These are phyloP conservation scores for Westerdykella sp. DNA, from an alignment of 2,329 filamentous ascomycete species.

Conservation along the genomic window DNA sequence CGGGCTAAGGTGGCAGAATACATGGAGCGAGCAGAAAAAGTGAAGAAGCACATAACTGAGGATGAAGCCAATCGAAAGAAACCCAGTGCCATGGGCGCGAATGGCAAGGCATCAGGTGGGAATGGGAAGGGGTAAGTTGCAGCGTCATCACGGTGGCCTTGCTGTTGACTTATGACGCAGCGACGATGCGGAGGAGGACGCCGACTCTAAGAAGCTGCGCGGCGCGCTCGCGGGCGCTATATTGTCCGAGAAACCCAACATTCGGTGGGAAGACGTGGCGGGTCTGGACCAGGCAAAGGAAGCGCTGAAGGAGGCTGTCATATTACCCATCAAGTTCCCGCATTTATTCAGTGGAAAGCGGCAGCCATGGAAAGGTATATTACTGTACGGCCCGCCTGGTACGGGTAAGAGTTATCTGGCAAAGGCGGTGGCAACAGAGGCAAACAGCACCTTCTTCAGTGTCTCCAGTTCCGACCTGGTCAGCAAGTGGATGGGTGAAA, in stretches of 20 bases:
- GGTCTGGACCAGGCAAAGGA: conserved; percentile 93
- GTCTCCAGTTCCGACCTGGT: conserved; percentile 96
- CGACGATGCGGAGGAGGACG: conserved; percentile 64
- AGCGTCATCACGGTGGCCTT: conserved; percentile 16
- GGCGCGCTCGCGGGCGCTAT: conserved; percentile 89
- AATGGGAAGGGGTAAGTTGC: conserved; percentile 54
- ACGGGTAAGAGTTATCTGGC: conserved; percentile 97
- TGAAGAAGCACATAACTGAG: conserved; percentile 82
- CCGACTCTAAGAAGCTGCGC: conserved; percentile 91
- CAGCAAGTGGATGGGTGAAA: conserved; percentile 99
- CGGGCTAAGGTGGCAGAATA: conserved; percentile 91
- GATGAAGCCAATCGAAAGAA: conserved; percentile 65
- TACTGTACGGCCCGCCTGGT: conserved; percentile 91
- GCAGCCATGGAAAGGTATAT: conserved; percentile 96
- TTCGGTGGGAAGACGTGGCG: conserved; percentile 97
- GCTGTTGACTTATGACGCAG: conserved; percentile 24
- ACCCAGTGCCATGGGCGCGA: conserved; percentile 64
- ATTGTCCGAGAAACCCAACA: conserved; percentile 88
- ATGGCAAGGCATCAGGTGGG: conserved; percentile 59
- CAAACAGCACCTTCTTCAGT: conserved; percentile 98
- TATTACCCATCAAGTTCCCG: conserved; percentile 96
- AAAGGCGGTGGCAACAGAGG: conserved; percentile 95
- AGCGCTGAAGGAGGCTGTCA: conserved; percentile 93
- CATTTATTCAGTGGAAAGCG: conserved; percentile 93
- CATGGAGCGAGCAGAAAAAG: conserved; percentile 97